Evolutionary conservation across 2,329 filamentous ascomycete genomes (phyloP).

Genomic region (Rhexocercosporidium sp.): DNA sequence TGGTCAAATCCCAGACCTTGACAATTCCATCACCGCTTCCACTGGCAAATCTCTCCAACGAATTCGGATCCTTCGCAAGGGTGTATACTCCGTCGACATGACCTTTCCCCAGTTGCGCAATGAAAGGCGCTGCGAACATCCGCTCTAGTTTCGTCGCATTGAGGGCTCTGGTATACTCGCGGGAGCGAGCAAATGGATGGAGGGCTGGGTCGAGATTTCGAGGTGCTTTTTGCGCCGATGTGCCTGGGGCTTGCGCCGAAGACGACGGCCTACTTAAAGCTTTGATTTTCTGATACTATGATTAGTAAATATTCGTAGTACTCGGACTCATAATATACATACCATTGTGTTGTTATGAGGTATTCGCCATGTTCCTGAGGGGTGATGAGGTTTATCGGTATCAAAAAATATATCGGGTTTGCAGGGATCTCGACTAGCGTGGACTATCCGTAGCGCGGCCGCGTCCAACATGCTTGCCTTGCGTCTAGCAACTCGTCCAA

Average conservation of each 20-base stretch:
- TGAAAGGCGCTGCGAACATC: constrained; percentile 86
- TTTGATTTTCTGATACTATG: constrained; percentile 58
- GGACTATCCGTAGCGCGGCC: neutral
- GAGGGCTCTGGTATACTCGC: constrained; percentile 79
- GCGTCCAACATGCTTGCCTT: constrained; percentile 19
- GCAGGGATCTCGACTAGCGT: constrained; percentile 27
- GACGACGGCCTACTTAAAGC: constrained; percentile 69
- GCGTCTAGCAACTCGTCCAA: constrained; percentile 29
- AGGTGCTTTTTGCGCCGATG: constrained; percentile 67
- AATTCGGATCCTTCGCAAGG: constrained; percentile 79
- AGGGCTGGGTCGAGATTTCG: constrained; percentile 80
- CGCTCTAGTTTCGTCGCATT: constrained; percentile 92
- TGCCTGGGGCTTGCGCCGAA: constrained; percentile 70
- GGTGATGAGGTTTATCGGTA: constrained; percentile 12
- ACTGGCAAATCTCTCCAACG: constrained; percentile 76
- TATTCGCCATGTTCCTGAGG: constrained; percentile 26
- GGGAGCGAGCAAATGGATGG: constrained; percentile 78
- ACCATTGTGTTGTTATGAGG: constrained; percentile 38
- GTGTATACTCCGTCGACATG: constrained; percentile 72
- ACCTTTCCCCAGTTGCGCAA: constrained; percentile 84
- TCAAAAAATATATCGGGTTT: constrained; percentile 30
- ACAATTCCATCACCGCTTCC: constrained; percentile 91
- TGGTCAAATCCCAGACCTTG: constrained; percentile 88
- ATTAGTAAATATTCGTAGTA: neutral
- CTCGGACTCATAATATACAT: constrained; percentile 11